These are phyloP conservation scores for Populus davidiana DNA, from an alignment of 345 rosid species.

Conservation along the genomic window DNA sequence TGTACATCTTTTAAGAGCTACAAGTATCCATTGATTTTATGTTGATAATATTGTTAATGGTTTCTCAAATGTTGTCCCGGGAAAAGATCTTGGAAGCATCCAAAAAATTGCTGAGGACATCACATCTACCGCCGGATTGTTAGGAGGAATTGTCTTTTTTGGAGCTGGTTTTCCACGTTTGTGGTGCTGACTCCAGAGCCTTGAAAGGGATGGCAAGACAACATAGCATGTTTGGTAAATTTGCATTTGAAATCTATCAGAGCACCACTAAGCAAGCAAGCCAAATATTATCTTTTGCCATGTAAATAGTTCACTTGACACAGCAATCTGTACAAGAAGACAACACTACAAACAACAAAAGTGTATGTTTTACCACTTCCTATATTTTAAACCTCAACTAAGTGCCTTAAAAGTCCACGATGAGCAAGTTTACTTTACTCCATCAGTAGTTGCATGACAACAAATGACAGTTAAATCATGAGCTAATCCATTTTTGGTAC, in stretches of 20 bases:
- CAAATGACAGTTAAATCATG: background rate
- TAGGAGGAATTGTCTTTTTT: conserved; percentile 17
- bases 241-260: background rate
- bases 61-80: background rate
- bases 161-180: conserved; percentile 6
- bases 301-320: background rate
- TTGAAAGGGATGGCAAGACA: conserved; percentile 21
- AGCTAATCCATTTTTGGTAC: background rate
- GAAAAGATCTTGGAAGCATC: background rate
- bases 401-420: background rate
- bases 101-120: background rate
- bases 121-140: conserved; percentile 43
- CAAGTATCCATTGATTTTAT: background rate
- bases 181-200: conserved; percentile 11
- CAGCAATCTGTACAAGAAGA: background rate
- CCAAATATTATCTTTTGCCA: background rate
- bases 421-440: background rate
- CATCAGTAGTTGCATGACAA: background rate
- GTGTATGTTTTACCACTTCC: background rate
- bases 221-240: background rate
- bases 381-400: background rate
- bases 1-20: background rate
- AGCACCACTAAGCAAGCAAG: background rate
- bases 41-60: background rate
- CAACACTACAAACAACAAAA: too few relatives aligned